Evolutionary conservation across 2,329 filamentous ascomycete genomes (phyloP).

Genomic region (Atkinsonella texensis): DNA sequence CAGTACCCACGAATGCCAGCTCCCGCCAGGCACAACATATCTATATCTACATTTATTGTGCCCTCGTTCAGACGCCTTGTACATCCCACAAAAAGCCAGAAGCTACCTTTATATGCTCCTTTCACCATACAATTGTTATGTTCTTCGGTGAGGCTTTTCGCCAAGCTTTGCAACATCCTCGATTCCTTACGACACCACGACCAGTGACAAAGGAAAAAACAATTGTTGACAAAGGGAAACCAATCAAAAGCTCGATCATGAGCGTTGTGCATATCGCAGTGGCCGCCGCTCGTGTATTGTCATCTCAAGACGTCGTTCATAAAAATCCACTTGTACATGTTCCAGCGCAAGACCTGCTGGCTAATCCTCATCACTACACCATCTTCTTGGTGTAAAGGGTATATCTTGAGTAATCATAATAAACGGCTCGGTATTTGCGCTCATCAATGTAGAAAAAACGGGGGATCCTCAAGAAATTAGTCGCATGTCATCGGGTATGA

Average conservation of each 20-base stretch:
- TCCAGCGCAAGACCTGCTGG: conserved; percentile 12
- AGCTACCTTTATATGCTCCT: neutral
- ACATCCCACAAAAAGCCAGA: conserved; percentile 8
- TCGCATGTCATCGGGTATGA: neutral
- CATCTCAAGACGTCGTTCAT: neutral
- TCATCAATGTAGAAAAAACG: neutral
- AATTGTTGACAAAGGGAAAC: neutral
- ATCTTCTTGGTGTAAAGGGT: conserved; percentile 4
- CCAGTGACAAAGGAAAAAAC: neutral
- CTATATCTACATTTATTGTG: conserved; percentile 14
- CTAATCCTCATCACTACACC: conserved; percentile 10
- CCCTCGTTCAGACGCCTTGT: conserved; percentile 5
- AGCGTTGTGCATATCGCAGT: neutral
- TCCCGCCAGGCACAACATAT: conserved; percentile 3
- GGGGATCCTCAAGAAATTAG: neutral
- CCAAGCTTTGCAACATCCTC: neutral
- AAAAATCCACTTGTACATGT: conserved; percentile 13
- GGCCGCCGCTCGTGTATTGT: neutral
- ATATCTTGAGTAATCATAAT: conserved; percentile 5
- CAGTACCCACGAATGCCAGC: conserved; percentile 4
- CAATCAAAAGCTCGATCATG: neutral
- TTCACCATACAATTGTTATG: neutral
- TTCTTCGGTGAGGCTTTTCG: neutral
- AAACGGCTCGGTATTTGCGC: neutral
- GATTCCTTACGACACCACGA: too few species aligned